These are phyloP conservation scores for Erodium chrysanthum DNA, from an alignment of 441 rosid species.

Conservation along the genomic window DNA sequence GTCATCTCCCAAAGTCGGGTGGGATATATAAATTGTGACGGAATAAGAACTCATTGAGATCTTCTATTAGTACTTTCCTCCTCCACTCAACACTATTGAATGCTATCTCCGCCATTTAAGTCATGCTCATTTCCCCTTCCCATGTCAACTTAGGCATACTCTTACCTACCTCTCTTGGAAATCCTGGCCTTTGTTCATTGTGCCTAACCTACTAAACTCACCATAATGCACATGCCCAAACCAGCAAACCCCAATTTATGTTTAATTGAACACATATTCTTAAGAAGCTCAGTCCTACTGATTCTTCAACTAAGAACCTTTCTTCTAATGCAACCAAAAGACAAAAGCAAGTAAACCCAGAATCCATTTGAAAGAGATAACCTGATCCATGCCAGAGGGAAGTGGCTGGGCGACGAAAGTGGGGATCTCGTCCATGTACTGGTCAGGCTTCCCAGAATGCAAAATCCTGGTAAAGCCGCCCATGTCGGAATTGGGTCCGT, in stretches of 20 bases:
- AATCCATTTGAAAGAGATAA: constrained; percentile 7
- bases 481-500: constrained; percentile 65
- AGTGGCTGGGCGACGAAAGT: constrained; percentile 87
- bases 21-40: no score
- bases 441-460: constrained; percentile 78
- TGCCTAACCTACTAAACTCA: no score
- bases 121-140: no score
- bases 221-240: background rate
- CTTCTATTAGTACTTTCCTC: background rate
- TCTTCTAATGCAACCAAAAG: background rate
- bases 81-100: background rate
- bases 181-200: no score
- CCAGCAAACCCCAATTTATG: background rate
- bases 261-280: no score
- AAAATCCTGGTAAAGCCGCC: constrained; percentile 92
- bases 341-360: background rate
- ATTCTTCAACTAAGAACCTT: no score
- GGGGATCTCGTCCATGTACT: constrained; percentile 84
- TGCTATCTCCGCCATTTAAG: no score
- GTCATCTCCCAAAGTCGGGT: no score
- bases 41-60: no score
- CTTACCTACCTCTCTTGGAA: no score
- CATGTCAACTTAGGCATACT: no score
- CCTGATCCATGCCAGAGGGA: constrained; percentile 93
- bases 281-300: no score